Evolutionary conservation across 1,139 yeast species (phyloP).

Genomic region (Kazachstania sp.): DNA sequence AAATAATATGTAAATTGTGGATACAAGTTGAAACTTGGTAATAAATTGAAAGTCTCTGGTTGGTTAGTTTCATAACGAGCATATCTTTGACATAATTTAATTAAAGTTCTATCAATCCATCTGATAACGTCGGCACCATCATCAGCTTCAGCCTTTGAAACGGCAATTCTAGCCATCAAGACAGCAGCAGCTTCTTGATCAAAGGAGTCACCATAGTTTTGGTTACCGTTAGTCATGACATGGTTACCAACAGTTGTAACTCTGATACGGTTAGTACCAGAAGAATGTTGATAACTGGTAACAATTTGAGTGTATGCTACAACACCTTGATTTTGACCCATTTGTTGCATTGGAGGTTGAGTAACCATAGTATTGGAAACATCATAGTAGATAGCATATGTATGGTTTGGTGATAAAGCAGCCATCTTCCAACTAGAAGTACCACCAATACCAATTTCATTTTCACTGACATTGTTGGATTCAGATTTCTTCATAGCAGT

Average conservation of each 20-base stretch:
- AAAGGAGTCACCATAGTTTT: constrained; percentile 54
- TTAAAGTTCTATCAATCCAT: constrained; percentile 79
- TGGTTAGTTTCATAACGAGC: constrained; percentile 80
- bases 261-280: constrained; percentile 76
- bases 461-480: constrained; percentile 72
- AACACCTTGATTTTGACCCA: constrained; percentile 12
- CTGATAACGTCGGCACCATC: constrained; percentile 68
- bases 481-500: constrained; percentile 56
- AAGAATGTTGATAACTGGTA: constrained; percentile 71
- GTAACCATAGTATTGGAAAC: constrained; percentile 46
- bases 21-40: constrained; percentile 71
- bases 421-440: constrained; percentile 83
- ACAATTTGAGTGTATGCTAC: constrained; percentile 49
- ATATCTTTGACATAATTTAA: constrained; percentile 77
- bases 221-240: constrained; percentile 45
- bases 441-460: constrained; percentile 90
- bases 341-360: constrained; percentile 14
- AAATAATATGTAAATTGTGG: constrained; percentile 95
- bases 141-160: constrained; percentile 77
- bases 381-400: constrained; percentile 85
- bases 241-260: constrained; percentile 81
- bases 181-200: constrained; percentile 99
- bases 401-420: constrained; percentile 73
- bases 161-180: constrained; percentile 87
- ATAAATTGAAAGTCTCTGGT: constrained; percentile 65